Conservation (phyloP, 768 basidiomycete species). For the Pleurotus djamor region DNA sequence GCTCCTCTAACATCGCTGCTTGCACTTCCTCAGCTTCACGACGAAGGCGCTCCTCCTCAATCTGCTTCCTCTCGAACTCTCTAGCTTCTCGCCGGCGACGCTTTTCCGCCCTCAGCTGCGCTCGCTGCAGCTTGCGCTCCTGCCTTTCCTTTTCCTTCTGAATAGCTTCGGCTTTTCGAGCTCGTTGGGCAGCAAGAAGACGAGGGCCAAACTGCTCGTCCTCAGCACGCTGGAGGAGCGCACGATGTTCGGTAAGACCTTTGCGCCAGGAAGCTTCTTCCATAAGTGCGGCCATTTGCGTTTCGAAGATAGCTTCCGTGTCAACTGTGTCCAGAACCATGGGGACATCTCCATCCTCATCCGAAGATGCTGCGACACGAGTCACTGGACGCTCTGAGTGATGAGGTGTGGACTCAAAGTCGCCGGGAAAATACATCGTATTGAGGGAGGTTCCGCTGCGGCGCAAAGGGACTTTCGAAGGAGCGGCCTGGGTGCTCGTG, state of each 20-base stretch:
- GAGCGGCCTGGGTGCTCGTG: neutral
- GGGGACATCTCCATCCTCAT: too few species aligned
- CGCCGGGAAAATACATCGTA: too few species aligned
- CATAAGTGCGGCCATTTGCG: slow-evolving; percentile 1
- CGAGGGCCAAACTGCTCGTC: neutral
- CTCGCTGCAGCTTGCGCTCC: neutral
- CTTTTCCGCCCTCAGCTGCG: neutral
- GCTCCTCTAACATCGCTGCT: neutral
- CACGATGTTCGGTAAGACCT: neutral
- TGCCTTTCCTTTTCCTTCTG: neutral
- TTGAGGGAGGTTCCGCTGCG: too few species aligned
- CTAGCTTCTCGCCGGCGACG: neutral
- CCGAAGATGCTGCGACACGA: too few species aligned
- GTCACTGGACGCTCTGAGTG: too few species aligned
- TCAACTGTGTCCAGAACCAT: neutral
- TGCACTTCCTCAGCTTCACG: neutral
- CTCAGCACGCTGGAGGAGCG: neutral
- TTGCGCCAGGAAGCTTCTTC: neutral
- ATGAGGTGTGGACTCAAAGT: too few species aligned
- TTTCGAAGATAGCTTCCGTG: slow-evolving; percentile 1
- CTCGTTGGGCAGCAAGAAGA: neutral
- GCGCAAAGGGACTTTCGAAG: neutral
- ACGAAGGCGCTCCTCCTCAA: neutral
- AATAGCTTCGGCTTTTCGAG: neutral
- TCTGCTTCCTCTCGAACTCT: neutral